Base-by-base conservation (phyloP, 352 stramenopile genomes). In the Phytopythium montanum region DNA sequence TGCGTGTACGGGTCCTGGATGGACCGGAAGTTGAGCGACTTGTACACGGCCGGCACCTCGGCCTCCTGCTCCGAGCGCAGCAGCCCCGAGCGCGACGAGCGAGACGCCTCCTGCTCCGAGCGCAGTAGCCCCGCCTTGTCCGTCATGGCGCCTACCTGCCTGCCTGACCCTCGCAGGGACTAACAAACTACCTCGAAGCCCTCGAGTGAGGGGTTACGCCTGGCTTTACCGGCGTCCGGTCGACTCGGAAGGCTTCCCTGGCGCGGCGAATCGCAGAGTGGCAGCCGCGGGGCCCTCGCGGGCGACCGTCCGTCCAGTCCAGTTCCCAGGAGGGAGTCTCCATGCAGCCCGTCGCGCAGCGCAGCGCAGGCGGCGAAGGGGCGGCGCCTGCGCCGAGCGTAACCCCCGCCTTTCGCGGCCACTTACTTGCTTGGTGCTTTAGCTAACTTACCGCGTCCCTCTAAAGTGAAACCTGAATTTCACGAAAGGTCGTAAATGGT, bases 1-100 rank as follows among this genome's bases (percentile, higher is more conserved):
- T 76, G 69, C 64, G 75, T 81, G 68, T 92, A 92, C 58, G 78
- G 69, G 64, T 90, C 80, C 59, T 92, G 83, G 36, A 90, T 74
- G 58, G 72, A 86, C 56, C 73, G 70, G 60, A 90, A 90, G 69
- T 92, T 84, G 60, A 88, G 71, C 66, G 79, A 89, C 26, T 69
- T 70, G 67, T 87, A 88, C n/a, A 86, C 76, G 5, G 70, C 64
- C 34, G 79, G 79, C 46, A 88, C 69, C 39, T 75, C 71, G 42
- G 68, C 60, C 1, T 63, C 54, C 23, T 70, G 64, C 8, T 76
- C 65, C 29, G 29, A 29, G n/a, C 50, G 28, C 50, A 56, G 50
- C 50, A 56, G 29, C 8, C 19, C 29, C 29, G 50, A 28, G 52
- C 55, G 46, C 46, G 46, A 53, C 25, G 46, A 39, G 52, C 55